Evolutionary conservation across 306 rosid species (phyloP).

Genomic region (Prunus davidiana): DNA sequence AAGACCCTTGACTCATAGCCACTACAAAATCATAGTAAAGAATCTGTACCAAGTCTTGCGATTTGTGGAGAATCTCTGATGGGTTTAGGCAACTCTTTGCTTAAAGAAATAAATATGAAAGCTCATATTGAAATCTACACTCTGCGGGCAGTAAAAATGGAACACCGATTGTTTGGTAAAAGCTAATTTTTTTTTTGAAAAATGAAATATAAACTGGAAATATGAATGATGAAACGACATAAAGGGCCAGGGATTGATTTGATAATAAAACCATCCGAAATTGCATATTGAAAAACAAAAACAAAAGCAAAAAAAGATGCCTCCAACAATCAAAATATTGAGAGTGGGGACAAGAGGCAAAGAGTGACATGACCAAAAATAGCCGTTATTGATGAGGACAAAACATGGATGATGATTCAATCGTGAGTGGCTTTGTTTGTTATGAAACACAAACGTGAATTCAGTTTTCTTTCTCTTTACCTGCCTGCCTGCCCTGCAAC

Average conservation of each 20-base stretch:
- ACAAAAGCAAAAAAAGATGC: background rate
- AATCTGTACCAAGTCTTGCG: no score
- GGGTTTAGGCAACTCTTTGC: no score
- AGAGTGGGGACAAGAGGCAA: conserved; percentile 29
- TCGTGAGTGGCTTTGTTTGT: conserved; percentile 54
- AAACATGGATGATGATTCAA: conserved; percentile 48
- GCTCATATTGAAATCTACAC: no score
- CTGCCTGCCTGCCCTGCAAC: conserved; percentile 33
- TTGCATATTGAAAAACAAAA: background rate
- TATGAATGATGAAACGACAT: background rate
- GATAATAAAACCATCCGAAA: background rate
- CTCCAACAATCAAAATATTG: background rate
- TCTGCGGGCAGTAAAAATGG: no score
- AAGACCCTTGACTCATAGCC: no score
- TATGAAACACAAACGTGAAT: conserved; percentile 52
- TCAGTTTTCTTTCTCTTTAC: conserved; percentile 24
- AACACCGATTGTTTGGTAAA: no score
- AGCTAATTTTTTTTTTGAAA: background rate
- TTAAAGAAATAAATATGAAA: no score
- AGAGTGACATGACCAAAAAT: conserved; percentile 12
- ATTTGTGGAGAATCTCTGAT: no score
- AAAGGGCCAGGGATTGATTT: background rate
- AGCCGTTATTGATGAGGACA: conserved; percentile 55
- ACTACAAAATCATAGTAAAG: no score
- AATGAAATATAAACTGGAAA: background rate